Evolutionary conservation across 306 rosid species (phyloP), one percentile per base, ranked within the genome.

Genomic region (Sphenostylis stenocarpa): DNA sequence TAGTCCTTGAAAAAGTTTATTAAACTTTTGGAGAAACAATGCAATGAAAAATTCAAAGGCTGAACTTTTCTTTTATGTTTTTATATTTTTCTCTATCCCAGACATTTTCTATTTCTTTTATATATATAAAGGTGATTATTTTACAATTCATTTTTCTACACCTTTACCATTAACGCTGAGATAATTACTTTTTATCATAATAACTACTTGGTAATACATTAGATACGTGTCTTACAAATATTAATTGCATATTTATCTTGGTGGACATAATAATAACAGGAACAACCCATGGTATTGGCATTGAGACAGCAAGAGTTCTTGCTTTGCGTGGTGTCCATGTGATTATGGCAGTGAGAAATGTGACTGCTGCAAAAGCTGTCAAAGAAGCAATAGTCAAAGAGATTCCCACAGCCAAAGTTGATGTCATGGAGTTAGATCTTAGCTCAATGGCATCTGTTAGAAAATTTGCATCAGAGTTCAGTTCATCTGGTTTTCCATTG

Each of bases 261-360:
- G 17, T 86, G 65, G 20, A 33, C 57, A 71, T 53, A 64, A 26
- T 45, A 3, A 38, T 71, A 60, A 74, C 87, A 92, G 98, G 98
- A 80, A 88, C 96, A 58, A 86, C 93, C 7, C 84, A 90, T 83
- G 98, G 98, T 4, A 94, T 90, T 80, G 97, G 97, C 17, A 80
- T 70, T 21, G 98, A 94, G 85, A 90, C 96, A 19, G 43, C 94
- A 2, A 79, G 95, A 29, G 97, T 91, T 79, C 97, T 94, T 52
- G 98, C 96, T 24, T 62, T 90, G 86, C 95, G 88, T 36, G 98
- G 98, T 48, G 96, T 83, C 41, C 97, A 85, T 57, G 98, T 95
- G 52, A 72, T 94, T 28, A 91, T 90, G 95, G 96, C 72, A 0
- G 93, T 90, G 20, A 87, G 97, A 72, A 90, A 90, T 60, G 11